Evolutionary conservation across 805 yeast genomes (phyloP), one percentile per base, ranked within the genome.

Genomic region (Sugiyamaella boreocaroliniensis): DNA sequence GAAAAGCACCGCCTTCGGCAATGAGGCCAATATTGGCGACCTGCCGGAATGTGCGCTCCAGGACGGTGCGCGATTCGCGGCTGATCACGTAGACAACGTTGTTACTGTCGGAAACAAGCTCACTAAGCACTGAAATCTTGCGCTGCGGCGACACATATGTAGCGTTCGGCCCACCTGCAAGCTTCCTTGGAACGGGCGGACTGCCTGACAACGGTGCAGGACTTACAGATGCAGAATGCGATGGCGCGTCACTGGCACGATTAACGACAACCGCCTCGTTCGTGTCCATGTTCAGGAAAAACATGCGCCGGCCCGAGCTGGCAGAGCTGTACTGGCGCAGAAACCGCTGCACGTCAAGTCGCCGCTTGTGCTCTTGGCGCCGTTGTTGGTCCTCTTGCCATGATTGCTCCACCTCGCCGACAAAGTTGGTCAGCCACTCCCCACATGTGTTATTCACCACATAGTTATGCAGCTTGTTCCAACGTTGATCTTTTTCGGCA

Each of bases 1-100:
- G 75, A 61, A 78, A 88, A 0, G 89, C 95, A 40, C 98, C 98
- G 64, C 85, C 83, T 67, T 90, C 98, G 1, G 97, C 95, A 57
- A 92, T 82, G 49, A 92, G 72, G 0, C 97, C 97, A 29, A 90
- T 63, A 42, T 80, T 79, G 1, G 85, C 80, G 3, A 81, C 76
- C 58, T 88, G 77, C 16, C 84, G 75, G 69, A 83, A 89, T 50
- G 81, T 70, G 51, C 86, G 74, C 55, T 85, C 86, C 63, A 90
- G 69, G 43, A 83, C 86, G 1, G 75, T 68, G 54, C 85, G 75
- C 49, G 81, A 82, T 62, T 82, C 77, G 45, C 80, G 78, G 57
- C 89, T 82, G 51, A 85, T 75, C 2, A 90, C 76, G 63, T 84
- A 90, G 1, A 92, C 89, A 45, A 76, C 72, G 62, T 88, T 89